Evolutionary conservation across 2,329 filamentous ascomycete species (phyloP).

Genomic region (Corniculantispora saksenae): DNA sequence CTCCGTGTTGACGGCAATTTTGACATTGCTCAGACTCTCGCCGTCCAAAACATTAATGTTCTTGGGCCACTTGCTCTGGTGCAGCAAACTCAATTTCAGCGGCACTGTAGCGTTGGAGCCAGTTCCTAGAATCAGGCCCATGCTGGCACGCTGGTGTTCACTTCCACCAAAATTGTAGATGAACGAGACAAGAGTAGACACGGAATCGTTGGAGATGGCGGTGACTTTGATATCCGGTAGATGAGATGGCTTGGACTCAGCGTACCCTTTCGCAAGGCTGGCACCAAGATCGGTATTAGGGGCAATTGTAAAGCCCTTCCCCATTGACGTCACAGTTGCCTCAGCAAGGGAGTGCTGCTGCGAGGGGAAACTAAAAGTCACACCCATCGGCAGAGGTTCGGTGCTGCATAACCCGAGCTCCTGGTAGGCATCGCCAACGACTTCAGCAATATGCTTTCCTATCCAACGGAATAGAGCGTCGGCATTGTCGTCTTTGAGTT

Average conservation of each 20-base stretch:
- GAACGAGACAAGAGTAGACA: conserved; percentile 76
- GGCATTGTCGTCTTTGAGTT: conserved; percentile 72
- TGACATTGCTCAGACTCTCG: conserved; percentile 51
- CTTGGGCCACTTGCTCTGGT: conserved; percentile 60
- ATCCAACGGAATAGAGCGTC: conserved; percentile 82
- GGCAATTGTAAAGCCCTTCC: conserved; percentile 67
- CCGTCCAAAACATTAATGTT: conserved; percentile 51
- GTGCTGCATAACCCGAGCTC: conserved; percentile 42
- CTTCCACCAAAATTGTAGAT: conserved; percentile 68
- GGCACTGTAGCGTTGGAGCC: conserved; percentile 81
- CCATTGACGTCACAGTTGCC: conserved; percentile 68
- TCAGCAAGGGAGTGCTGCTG: conserved; percentile 62
- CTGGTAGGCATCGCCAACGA: conserved; percentile 61
- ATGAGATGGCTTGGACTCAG: conserved; percentile 43
- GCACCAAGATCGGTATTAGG: conserved; percentile 61
- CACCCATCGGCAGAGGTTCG: conserved; percentile 60
- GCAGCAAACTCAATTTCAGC: conserved; percentile 63
- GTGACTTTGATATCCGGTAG: conserved; percentile 69
- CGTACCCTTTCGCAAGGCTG: conserved; percentile 60
- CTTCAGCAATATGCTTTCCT: conserved; percentile 72
- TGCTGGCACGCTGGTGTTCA: conserved; percentile 64
- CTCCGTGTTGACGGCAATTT: conserved; percentile 79
- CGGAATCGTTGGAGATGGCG: conserved; percentile 80
- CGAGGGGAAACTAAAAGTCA: conserved; percentile 73
- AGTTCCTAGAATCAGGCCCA: conserved; percentile 81